These are phyloP conservation scores for Naegleria lovaniensis DNA, from an alignment of 208 protist species.

Conservation along the genomic window DNA sequence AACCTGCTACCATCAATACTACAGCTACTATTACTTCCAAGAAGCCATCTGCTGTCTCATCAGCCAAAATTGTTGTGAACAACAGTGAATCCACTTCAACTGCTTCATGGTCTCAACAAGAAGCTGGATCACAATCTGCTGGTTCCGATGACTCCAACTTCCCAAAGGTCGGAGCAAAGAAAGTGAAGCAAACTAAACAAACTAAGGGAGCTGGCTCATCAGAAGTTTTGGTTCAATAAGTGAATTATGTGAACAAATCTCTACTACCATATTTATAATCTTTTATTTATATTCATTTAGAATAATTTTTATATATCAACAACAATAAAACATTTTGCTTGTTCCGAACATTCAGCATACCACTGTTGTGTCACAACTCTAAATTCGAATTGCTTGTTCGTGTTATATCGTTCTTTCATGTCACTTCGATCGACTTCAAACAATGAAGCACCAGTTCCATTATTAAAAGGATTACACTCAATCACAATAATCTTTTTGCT, in stretches of 20 bases:
- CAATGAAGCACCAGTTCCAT: not conserved
- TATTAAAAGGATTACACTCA: constrained; percentile 9
- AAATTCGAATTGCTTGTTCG: not conserved
- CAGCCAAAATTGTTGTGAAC: not conserved
- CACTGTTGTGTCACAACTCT: not conserved
- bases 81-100: not conserved
- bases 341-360: not conserved
- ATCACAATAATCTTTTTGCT: not conserved
- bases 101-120: not conserved
- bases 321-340: no score
- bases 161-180: not conserved
- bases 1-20: not conserved
- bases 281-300: no score
- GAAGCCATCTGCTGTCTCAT: not conserved
- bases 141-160: not conserved
- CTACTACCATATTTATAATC: no score
- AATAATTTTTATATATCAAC: no score
- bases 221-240: no score
- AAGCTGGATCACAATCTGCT: not conserved
- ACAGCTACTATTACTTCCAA: not conserved
- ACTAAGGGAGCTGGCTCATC: no score
- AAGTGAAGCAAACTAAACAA: not conserved
- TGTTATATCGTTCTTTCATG: not conserved
- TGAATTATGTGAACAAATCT: no score
- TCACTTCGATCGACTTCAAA: not conserved